phyloP scores from a whole-genome alignment of 2,329 filamentous ascomycete species.

The Bipolaris cookei region DNA sequence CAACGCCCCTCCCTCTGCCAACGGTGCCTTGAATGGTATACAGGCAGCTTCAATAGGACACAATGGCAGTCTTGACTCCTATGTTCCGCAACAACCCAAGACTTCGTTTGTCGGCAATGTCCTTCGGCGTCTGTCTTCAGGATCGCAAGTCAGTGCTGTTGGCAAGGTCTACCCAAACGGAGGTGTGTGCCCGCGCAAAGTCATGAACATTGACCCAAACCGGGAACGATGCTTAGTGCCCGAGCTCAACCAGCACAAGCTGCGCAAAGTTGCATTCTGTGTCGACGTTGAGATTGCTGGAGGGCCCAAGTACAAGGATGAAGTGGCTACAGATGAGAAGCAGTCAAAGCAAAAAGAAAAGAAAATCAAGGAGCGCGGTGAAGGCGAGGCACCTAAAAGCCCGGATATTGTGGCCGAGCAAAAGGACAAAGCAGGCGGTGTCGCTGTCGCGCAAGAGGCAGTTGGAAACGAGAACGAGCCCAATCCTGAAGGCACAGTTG shows the following conservation, averaged over 20 bases:
- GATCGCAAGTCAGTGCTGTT: conserved; percentile 51
- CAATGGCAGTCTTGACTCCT: conserved; percentile 59
- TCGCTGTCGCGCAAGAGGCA: conserved; percentile 42
- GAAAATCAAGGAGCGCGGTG: conserved; percentile 68
- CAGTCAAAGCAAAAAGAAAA: conserved; percentile 63
- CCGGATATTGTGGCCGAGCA: conserved; percentile 62
- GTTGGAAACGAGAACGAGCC: conserved; percentile 53
- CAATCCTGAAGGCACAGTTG: conserved; percentile 50
- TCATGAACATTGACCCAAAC: conserved; percentile 83
- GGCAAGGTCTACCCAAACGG: conserved; percentile 64
- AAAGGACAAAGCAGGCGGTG: conserved; percentile 59
- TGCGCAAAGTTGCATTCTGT: conserved; percentile 90
- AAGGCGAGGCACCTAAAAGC: conserved; percentile 75
- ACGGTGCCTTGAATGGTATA: conserved; percentile 50
- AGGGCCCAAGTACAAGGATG: conserved; percentile 73
- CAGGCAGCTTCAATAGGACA: conserved; percentile 35
- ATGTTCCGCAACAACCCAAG: conserved; percentile 76
- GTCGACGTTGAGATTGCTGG: conserved; percentile 97
- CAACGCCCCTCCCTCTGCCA: conserved; percentile 60
- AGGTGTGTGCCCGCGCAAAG: conserved; percentile 76
- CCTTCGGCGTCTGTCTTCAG: conserved; percentile 78
- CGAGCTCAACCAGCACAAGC: conserved; percentile 79
- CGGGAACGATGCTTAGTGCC: conserved; percentile 79
- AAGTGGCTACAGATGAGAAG: conserved; percentile 59
- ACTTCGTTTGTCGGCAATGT: conserved; percentile 81